Percentiles rank a stretch among this genome's conserved stretches.
These are phyloP conservation scores for Schwanniomyces vanrijiae DNA, from an alignment of 805 yeast species.

Conservation along the genomic window DNA sequence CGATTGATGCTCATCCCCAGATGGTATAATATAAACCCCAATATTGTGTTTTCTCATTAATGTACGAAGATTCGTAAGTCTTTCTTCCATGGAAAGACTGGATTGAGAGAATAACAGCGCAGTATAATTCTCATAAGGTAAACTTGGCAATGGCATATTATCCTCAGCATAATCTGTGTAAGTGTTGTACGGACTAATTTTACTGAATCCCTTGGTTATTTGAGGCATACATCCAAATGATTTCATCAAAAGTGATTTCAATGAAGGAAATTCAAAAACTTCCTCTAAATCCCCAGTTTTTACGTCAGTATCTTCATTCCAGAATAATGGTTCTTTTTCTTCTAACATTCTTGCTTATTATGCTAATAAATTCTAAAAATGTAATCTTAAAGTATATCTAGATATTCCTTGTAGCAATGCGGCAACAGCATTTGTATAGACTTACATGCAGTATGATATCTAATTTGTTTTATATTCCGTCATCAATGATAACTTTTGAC, in stretches of 20 bases:
- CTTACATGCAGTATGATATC: background rate
- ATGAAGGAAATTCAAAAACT: constrained; percentile 16
- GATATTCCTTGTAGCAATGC: background rate
- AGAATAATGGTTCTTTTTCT: constrained; percentile 16
- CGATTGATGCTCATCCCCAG: constrained; percentile 92
- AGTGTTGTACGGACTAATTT: background rate
- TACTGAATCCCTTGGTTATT: constrained; percentile 3
- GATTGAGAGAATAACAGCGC: constrained; percentile 4
- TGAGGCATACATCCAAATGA: constrained; percentile 27
- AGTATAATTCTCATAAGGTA: constrained; percentile 20
- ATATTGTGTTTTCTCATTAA: constrained; percentile 63
- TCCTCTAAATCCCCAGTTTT: constrained; percentile 8
- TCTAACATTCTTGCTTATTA: background rate
- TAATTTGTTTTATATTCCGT: no score
- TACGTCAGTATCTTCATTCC: background rate
- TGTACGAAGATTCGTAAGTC: constrained; percentile 59
- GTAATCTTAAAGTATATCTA: background rate
- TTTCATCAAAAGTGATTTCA: constrained; percentile 16
- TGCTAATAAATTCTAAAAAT: background rate
- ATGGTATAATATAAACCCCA: constrained; percentile 74
- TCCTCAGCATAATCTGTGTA: constrained; percentile 17
- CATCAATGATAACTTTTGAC: no score
- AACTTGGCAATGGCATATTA: constrained; percentile 21
- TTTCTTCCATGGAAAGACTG: constrained; percentile 50
- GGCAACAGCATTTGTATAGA: background rate